Percentiles rank a stretch among this genome's conserved stretches.
These are phyloP conservation scores for Hanseniaspora pseudoguilliermondii DNA, from an alignment of 805 yeast species.

Conservation along the genomic window DNA sequence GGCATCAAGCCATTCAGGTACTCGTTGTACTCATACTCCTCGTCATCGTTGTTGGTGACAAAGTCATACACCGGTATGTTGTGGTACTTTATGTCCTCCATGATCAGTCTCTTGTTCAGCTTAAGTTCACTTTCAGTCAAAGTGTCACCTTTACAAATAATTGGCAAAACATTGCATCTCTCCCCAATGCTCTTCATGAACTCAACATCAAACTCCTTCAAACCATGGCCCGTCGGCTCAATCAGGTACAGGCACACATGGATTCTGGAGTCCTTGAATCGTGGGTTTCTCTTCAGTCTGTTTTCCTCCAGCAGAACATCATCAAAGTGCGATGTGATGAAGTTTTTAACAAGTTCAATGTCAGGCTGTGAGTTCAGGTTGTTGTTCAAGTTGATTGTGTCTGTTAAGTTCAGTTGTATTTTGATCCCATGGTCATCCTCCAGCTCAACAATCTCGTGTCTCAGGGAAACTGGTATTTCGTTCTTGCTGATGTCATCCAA, in stretches of 20 bases:
- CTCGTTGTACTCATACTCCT: constrained; percentile 50
- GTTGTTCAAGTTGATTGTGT: constrained; percentile 76
- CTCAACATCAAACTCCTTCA: constrained; percentile 63
- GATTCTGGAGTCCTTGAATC: constrained; percentile 73
- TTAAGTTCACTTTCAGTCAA: constrained; percentile 66
- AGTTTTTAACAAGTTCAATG: constrained; percentile 61
- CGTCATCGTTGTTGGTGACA: constrained; percentile 32
- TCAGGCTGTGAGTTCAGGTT: constrained; percentile 54
- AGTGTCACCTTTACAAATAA: constrained; percentile 76
- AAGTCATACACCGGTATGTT: constrained; percentile 63
- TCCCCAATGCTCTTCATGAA: constrained; percentile 67
- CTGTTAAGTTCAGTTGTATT: constrained; percentile 61
- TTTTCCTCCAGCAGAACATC: constrained; percentile 71
- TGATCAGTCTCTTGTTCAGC: constrained; percentile 58
- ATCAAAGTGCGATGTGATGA: constrained; percentile 69
- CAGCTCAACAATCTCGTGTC: constrained; percentile 71
- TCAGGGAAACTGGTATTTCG: constrained; percentile 42
- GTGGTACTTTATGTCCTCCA: constrained; percentile 62
- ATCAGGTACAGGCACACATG: constrained; percentile 65
- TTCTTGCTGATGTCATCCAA: constrained; percentile 16
- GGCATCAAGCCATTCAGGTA: constrained; percentile 54
- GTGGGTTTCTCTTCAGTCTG: constrained; percentile 69
- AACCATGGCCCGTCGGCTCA: constrained; percentile 75
- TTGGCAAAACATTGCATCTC: constrained; percentile 74
- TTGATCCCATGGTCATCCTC: constrained; percentile 80